Evolutionary conservation across 1,284 basidiomycete species (phyloP), one percentile per base, ranked within the genome.

Genomic region (Tylopilus orsonianus): DNA sequence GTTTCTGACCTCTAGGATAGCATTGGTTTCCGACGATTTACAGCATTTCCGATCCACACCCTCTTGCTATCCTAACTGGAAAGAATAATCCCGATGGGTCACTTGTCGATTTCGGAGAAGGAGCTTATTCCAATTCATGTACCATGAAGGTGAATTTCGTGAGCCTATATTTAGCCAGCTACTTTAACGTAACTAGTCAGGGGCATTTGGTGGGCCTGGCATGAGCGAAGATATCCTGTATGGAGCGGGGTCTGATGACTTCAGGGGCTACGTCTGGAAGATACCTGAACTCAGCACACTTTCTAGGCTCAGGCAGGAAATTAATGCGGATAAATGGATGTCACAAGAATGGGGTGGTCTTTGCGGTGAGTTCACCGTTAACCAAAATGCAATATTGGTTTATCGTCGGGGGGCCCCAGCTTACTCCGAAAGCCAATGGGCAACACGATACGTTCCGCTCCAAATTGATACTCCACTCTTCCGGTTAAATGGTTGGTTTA

Each of bases 251-350:
- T 90, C 87, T 9, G 89, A 92, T 60, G 86, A 92, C 63, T 92
- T 91, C 60, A 74, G 83, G 26, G 80, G 74, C 10, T 92, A 92
- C 56, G 65, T 89, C n/a, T 92, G 90, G 90, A 79, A 77, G 56
- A 71, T 90, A 27, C 87, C 88, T 2, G 61, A 74, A 4, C 48
- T 75, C 1, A 53, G 63, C 5, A 64, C 68, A 12, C 69, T 90
- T 22, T 50, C 61, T 2, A 69, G 74, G 18, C 58, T 62, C 46
- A 73, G 86, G 30, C 60, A 66, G 48, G 69, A 71, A 42, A 63
- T 83, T 33, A 61, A 61, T 35, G 50, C 57, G 3, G 58, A 69
- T 8, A 69, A 78, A 22, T 86, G 83, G 81, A 50, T 53, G 43
- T 49, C 53, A 41, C 53, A 59, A 47, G 57, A 65, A 57, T 62